Conservation (phyloP, 176 grass and related monocot genomes). For the Dactylis glomerata region DNA sequence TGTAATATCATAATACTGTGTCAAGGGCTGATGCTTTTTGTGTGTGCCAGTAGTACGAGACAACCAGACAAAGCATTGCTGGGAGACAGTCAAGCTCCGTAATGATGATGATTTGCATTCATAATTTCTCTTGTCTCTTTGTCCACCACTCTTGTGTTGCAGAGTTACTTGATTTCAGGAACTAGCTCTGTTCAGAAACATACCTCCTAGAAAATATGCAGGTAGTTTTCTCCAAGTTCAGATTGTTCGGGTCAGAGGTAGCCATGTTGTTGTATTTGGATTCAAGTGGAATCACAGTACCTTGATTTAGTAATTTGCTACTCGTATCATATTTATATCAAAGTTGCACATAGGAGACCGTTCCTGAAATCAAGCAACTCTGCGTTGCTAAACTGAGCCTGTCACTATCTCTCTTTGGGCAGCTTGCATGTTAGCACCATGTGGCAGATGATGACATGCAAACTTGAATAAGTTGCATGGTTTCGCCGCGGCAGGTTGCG, state of each 20-base stretch:
- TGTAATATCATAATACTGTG: conserved; percentile 28
- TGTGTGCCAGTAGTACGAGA: conserved; percentile 10
- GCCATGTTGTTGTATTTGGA: background rate
- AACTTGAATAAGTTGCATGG: conserved; percentile 15
- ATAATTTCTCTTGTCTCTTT: background rate
- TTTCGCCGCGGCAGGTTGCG: conserved; percentile 14
- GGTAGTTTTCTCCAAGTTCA: background rate
- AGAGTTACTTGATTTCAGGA: background rate
- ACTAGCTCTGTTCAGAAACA: background rate
- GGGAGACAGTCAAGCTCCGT: conserved; percentile 7
- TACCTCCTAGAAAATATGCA: background rate
- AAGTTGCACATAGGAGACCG: background rate
- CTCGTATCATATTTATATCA: background rate
- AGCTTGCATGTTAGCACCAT: background rate
- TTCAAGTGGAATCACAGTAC: background rate
- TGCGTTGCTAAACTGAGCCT: background rate
- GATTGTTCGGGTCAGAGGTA: background rate
- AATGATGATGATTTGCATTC: conserved; percentile 43
- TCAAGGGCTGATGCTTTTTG: conserved; percentile 42
- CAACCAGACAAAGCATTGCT: conserved; percentile 35
- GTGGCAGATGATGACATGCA: background rate
- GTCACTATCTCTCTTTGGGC: background rate
- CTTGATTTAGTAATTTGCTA: background rate
- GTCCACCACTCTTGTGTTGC: background rate
- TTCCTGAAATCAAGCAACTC: too few species aligned